phyloP scores from a whole-genome alignment of 1,284 basidiomycete genomes.

The Sanghuangporus weigelae region DNA sequence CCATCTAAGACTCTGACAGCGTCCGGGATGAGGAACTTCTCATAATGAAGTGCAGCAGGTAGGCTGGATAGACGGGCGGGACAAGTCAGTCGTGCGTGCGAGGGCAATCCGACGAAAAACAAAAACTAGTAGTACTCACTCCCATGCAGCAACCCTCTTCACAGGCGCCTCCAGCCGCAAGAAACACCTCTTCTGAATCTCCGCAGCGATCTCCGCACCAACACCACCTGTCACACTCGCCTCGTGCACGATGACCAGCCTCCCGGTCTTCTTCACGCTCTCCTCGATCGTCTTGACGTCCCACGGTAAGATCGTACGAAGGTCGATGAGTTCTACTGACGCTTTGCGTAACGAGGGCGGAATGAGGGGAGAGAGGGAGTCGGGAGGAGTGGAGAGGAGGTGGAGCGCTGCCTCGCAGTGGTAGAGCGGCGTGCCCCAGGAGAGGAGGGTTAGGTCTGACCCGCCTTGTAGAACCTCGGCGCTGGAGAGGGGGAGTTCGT shows the following conservation, averaged over 20 bases:
- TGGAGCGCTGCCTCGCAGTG: slow-evolving; percentile 79
- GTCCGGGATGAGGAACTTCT: slow-evolving; percentile 90
- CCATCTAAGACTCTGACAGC: slow-evolving; percentile 78
- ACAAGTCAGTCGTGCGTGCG: slow-evolving; percentile 10
- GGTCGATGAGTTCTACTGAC: slow-evolving; percentile 84
- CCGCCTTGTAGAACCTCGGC: slow-evolving; percentile 77
- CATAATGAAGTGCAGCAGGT: slow-evolving; percentile 77
- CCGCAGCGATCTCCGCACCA: slow-evolving; percentile 84
- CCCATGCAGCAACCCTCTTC: slow-evolving; percentile 85
- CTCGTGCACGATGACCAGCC: slow-evolving; percentile 88
- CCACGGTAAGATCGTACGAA: slow-evolving; percentile 88
- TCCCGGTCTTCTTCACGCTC: slow-evolving; percentile 77
- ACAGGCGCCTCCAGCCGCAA: slow-evolving; percentile 84
- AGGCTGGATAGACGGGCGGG: slow-evolving; percentile 40
- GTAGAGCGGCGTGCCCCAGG: slow-evolving; percentile 91
- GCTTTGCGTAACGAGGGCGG: slow-evolving; percentile 66
- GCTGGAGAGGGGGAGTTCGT: slow-evolving; percentile 69
- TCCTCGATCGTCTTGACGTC: slow-evolving; percentile 78
- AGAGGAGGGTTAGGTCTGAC: slow-evolving; percentile 80
- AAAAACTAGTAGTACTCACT: slow-evolving; percentile 71
- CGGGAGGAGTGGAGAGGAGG: slow-evolving; percentile 62
- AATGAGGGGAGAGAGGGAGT: slow-evolving; percentile 61
- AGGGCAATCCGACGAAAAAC: too few relatives aligned
- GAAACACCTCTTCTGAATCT: slow-evolving; percentile 84
- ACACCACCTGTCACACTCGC: slow-evolving; percentile 81